Evolutionary conservation across 129 eudicot species (phyloP).

Genomic region (Flaveria ramosissima): DNA sequence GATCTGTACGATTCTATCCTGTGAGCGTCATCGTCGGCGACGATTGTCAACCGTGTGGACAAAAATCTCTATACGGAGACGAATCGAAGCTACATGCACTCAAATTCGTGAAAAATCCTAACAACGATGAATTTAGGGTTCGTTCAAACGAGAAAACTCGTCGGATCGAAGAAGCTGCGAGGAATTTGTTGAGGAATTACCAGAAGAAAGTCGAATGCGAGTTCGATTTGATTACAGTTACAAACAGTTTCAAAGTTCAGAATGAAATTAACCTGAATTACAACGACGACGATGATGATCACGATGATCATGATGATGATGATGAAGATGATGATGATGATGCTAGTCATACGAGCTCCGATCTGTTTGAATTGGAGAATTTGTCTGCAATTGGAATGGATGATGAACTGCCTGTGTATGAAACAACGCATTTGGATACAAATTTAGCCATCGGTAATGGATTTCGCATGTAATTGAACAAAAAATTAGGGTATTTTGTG

Average conservation of each 20-base stretch:
- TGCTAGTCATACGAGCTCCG: conserved; percentile 71
- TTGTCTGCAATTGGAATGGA: conserved; percentile 65
- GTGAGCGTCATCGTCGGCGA: conserved; percentile 71
- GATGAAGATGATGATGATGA: conserved; percentile 43
- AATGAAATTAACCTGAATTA: conserved; percentile 26
- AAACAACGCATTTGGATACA: conserved; percentile 66
- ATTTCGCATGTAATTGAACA: conserved; percentile 47
- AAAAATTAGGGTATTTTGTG: conserved; percentile 19
- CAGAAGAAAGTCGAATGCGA: conserved; percentile 48
- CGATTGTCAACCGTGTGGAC: conserved; percentile 63
- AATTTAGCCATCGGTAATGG: conserved; percentile 65
- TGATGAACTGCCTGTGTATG: conserved; percentile 90
- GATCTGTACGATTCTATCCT: conserved; percentile 72
- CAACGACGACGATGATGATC: conserved; percentile 44
- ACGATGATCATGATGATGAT: conserved; percentile 48
- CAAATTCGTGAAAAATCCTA: conserved; percentile 29
- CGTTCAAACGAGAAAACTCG: conserved; percentile 52
- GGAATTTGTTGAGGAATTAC: conserved; percentile 57
- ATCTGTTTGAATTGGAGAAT: conserved; percentile 84
- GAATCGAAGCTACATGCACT: conserved; percentile 18
- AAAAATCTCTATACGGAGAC: conserved; percentile 40
- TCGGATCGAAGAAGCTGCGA: conserved; percentile 61
- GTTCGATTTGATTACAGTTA: conserved; percentile 22
- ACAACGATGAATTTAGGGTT: conserved; percentile 40
- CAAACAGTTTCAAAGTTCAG: neutral